These are phyloP conservation scores for Hymenoscyphus linearis DNA, from an alignment of 2,329 filamentous ascomycete genomes.

Conservation along the genomic window DNA sequence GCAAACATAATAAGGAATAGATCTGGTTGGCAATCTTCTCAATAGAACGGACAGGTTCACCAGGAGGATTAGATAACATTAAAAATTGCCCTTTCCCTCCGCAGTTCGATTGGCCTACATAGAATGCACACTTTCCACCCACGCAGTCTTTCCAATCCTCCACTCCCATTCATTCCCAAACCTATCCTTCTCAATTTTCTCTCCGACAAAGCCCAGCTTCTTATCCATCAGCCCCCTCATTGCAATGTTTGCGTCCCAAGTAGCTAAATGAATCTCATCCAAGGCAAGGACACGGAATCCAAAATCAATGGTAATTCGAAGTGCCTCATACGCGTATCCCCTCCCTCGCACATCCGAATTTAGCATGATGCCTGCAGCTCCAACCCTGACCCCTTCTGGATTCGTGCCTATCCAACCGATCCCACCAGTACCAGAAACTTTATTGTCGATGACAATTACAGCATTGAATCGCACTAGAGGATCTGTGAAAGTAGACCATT, in stretches of 20 bases:
- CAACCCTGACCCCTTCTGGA: neutral
- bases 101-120: neutral
- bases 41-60: too few relatives aligned
- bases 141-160: conserved; percentile 1
- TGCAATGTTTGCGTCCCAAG: conserved; percentile 4
- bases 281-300: conserved; percentile 7
- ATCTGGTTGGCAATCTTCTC: too few relatives aligned
- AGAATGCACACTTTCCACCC: neutral
- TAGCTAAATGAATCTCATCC: conserved; percentile 4
- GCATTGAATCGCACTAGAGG: conserved; percentile 5
- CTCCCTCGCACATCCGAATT: conserved; percentile 7
- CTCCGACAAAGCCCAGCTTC: conserved; percentile 5
- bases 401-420: conserved; percentile 9
- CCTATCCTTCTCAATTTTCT: neutral
- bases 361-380: conserved; percentile 11
- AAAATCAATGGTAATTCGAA: conserved; percentile 12
- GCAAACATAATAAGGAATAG: too few relatives aligned
- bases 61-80: too few relatives aligned
- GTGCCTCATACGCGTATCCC: conserved; percentile 12
- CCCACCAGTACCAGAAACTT: conserved; percentile 1
- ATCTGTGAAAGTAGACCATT: conserved; percentile 10
- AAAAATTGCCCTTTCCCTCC: neutral
- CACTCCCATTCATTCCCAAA: conserved; percentile 7
- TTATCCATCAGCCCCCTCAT: conserved; percentile 11
- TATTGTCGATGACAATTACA: neutral